Base-by-base conservation (phyloP, 2,329 filamentous ascomycete genomes). In the Gnomoniopsis sp. region DNA sequence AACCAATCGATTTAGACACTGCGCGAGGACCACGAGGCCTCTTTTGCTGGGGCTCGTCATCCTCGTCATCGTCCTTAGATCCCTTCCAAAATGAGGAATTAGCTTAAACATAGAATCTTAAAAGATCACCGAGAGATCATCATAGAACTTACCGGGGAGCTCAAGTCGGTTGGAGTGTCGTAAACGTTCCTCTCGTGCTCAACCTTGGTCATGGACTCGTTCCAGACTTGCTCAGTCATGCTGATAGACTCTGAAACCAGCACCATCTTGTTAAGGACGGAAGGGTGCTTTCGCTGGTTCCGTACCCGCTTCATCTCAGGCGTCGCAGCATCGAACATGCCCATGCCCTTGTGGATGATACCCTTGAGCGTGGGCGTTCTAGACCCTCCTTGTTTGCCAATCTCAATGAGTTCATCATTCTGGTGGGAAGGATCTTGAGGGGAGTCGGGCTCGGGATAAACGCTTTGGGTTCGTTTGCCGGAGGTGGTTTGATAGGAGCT, bases 261-360 rank as follows among this genome's bases (percentile, higher is more conserved):
- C 65, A 86, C 80, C 72, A 93, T 85, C 59, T 83, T 82, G 57
- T 83, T 78, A 22, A 91, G 75, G n/a, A 91, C 86, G 1, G 85
- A 87, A n/a, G 78, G 80, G 55, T 88, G 84, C 71, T 93, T 93
- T 66, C 88, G 86, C 72, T 93, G 90, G 69, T 93, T 93, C 53
- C 90, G 80, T 74, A 85, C 90, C 49, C 87, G 82, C 65, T 85
- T 88, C 79, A 89, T 88, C 61, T 88, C 84, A 17, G 86, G 81
- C 4, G 87, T 89, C 4, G 90, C 90, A 55, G 90, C 86, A 71
- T 93, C 90, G 69, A 93, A 92, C n/a, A 91, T 80, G 55, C 84
- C 83, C 89, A 93, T 93, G 19, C 90, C 90, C 2, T 88, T 87
- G 80, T 87, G 91, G 49, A 85, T 77, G n/a, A 87, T 76, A 2